Conservation (phyloP, 768 basidiomycete species). For the Auricularia sp. region DNA sequence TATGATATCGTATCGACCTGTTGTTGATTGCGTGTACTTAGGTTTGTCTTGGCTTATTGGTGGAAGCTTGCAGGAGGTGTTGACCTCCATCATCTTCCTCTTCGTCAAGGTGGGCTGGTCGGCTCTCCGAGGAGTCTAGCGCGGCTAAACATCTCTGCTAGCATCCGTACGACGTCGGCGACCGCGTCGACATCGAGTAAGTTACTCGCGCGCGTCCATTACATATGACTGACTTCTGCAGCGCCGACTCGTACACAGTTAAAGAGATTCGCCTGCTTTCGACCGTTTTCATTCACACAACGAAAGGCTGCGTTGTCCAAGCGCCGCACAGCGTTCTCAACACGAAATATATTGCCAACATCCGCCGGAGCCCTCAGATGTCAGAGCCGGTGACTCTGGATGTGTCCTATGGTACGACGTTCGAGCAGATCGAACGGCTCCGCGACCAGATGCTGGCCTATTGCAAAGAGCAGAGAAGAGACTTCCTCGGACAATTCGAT, state of each 20-base stretch:
- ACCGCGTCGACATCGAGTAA: conserved; percentile 45
- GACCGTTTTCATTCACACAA: conserved; percentile 54
- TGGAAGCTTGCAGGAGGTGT: conserved; percentile 64
- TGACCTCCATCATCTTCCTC: conserved; percentile 82
- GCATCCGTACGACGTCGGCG: conserved; percentile 75
- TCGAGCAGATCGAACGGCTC: conserved; percentile 70
- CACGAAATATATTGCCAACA: conserved; percentile 56
- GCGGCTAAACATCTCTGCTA: not conserved
- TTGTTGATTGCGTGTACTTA: conserved; percentile 12
- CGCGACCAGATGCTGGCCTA: conserved; percentile 75
- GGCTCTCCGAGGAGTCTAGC: too few relatives aligned
- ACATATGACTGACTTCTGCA: conserved; percentile 3
- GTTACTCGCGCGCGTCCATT: not conserved
- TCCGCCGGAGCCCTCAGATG: conserved; percentile 68
- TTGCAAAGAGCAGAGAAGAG: conserved; percentile 56
- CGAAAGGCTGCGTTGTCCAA: conserved; percentile 49
- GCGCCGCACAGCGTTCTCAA: conserved; percentile 59
- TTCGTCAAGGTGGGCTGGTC: conserved; percentile 47
- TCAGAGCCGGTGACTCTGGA: conserved; percentile 77
- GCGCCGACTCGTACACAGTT: conserved; percentile 56
- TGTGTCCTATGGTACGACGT: conserved; percentile 65
- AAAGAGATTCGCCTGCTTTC: conserved; percentile 81
- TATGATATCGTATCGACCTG: not conserved
- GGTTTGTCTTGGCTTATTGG: conserved; percentile 85
- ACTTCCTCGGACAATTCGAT: conserved; percentile 70